Evolutionary conservation across 2,329 filamentous ascomycete genomes (phyloP).

Genomic region (Ceratocystis lukuohia): DNA sequence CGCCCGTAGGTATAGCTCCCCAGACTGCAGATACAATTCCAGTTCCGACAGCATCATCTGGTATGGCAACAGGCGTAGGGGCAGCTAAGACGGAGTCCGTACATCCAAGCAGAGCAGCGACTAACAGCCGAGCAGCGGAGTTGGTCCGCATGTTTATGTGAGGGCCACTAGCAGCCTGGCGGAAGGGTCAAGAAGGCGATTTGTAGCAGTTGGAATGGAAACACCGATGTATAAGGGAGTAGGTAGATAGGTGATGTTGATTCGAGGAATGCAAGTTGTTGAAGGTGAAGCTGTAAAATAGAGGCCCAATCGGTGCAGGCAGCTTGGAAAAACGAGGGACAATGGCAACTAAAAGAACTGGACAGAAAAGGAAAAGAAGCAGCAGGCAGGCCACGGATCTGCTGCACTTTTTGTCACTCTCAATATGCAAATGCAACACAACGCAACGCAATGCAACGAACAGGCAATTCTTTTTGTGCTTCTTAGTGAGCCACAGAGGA

Average conservation of each 20-base stretch:
- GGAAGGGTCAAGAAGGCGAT: not conserved
- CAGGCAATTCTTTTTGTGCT: not conserved
- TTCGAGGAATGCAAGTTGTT: not conserved
- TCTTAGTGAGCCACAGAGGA: not conserved
- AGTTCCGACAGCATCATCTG: conserved; percentile 31
- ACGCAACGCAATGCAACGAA: conserved; percentile 4
- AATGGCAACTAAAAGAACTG: not conserved
- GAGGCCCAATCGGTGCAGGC: not conserved
- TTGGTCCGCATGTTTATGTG: not conserved
- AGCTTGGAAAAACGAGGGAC: not conserved
- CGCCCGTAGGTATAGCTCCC: conserved; percentile 32
- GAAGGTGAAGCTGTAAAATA: not conserved
- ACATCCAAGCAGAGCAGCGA: conserved; percentile 6
- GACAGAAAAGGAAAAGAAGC: not conserved
- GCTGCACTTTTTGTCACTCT: conserved; percentile 1
- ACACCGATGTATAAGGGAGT: not conserved
- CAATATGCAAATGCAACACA: conserved; percentile 2
- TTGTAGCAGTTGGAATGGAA: conserved; percentile 4
- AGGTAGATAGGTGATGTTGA: not conserved
- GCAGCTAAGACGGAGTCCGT: conserved; percentile 11
- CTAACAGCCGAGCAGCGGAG: conserved; percentile 4
- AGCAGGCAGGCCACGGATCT: not conserved
- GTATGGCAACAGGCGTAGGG: conserved; percentile 11
- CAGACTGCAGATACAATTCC: conserved; percentile 40
- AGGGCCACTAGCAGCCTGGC: not conserved